These are phyloP conservation scores for Saturnispora zaruensis DNA, from an alignment of 805 yeast species.

Conservation along the genomic window DNA sequence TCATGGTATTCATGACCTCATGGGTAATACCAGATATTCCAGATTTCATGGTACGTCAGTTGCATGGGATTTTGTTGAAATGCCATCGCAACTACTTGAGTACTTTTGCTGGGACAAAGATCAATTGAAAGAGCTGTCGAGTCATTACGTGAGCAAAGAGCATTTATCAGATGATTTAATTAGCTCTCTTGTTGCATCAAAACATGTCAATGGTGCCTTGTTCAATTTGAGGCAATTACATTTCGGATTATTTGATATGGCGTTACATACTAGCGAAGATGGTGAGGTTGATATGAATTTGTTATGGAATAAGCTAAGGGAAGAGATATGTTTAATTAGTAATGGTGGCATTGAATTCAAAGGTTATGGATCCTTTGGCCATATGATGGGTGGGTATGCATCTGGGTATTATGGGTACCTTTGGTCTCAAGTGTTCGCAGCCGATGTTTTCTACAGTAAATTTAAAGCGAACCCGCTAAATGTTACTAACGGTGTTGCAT, in stretches of 20 bases:
- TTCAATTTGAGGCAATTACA: slow-evolving; percentile 67
- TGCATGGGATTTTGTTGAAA: slow-evolving; percentile 82
- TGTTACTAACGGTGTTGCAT: slow-evolving; percentile 49
- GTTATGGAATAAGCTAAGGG: slow-evolving; percentile 60
- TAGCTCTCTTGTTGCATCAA: slow-evolving; percentile 50
- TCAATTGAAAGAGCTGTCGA: slow-evolving; percentile 50
- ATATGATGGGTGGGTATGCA: slow-evolving; percentile 77
- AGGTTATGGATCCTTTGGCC: slow-evolving; percentile 74
- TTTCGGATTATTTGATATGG: slow-evolving; percentile 72
- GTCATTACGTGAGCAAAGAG: slow-evolving; percentile 53
- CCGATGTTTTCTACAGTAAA: slow-evolving; percentile 67
- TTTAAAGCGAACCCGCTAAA: slow-evolving; percentile 65
- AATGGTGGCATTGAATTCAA: slow-evolving; percentile 48
- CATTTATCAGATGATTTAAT: slow-evolving; percentile 49
- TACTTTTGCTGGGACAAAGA: slow-evolving; percentile 77
- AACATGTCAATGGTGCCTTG: slow-evolving; percentile 70
- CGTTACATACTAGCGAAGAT: slow-evolving; percentile 44
- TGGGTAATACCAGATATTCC: slow-evolving; percentile 56
- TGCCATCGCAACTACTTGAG: slow-evolving; percentile 85
- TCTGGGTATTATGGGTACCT: slow-evolving; percentile 82
- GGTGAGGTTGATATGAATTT: slow-evolving; percentile 43
- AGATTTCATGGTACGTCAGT: slow-evolving; percentile 73
- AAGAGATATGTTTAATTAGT: slow-evolving; percentile 50
- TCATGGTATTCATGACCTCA: slow-evolving; percentile 75
- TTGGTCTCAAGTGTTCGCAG: slow-evolving; percentile 80